phyloP scores from a whole-genome alignment of 495 filamentous ascomycete genomes.

The Immersiella caudata region DNA sequence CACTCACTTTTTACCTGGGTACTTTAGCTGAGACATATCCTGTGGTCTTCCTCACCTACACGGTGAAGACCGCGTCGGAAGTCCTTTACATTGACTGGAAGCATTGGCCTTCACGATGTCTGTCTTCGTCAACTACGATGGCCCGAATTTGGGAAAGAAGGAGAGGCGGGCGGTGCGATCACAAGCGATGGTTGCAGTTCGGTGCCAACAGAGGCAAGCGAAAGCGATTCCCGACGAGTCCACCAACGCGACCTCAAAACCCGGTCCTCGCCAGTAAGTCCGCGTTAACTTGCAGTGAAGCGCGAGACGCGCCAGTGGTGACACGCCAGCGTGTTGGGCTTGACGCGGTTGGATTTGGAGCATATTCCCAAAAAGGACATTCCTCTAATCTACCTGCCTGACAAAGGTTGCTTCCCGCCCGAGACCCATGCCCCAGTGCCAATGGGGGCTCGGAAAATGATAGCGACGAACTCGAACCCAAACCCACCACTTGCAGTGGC shows the following conservation, averaged over 20 bases:
- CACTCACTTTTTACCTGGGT: too few species aligned
- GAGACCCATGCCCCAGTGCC: neutral
- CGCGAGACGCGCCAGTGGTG: neutral
- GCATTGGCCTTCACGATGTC: constrained; percentile 18
- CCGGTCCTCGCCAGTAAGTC: neutral
- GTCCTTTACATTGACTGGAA: too few species aligned
- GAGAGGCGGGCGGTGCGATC: constrained; percentile 19
- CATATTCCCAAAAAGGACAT: neutral
- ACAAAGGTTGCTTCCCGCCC: neutral
- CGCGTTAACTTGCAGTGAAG: neutral
- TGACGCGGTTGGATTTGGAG: neutral
- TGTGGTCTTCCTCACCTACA: too few species aligned
- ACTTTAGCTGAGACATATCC: too few species aligned
- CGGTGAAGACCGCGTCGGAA: too few species aligned
- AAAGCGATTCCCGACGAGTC: neutral
- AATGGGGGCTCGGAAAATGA: too few species aligned
- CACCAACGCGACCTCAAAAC: neutral
- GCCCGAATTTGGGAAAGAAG: constrained; percentile 19
- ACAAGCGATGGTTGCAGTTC: constrained; percentile 20
- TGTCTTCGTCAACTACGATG: constrained; percentile 22
- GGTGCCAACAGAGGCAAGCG: constrained; percentile 14
- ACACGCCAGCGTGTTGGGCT: neutral
- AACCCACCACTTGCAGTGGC: too few species aligned
- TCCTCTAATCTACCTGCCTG: neutral
- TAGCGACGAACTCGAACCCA: too few species aligned